These are phyloP conservation scores for Coemansia interrupta DNA, from an alignment of 192 early-diverging fungal genomes.

Conservation along the genomic window DNA sequence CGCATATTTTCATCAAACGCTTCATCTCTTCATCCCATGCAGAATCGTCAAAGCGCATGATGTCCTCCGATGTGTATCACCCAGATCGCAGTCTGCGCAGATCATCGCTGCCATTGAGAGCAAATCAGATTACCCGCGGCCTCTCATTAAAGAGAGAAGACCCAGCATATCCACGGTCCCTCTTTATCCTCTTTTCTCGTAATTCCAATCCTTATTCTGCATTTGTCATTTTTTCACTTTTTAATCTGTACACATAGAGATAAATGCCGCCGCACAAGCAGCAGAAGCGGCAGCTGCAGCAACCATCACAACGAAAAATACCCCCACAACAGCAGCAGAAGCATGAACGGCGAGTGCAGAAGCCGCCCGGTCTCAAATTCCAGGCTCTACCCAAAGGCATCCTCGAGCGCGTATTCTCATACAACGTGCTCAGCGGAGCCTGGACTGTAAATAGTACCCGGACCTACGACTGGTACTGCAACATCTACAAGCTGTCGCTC, in stretches of 20 bases:
- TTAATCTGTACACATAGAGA: neutral
- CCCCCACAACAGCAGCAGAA: no score
- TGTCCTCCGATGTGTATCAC: no score
- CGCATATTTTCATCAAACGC: no score
- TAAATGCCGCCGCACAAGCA: constrained; percentile 9
- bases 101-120: neutral
- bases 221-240: neutral
- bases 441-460: constrained; percentile 12
- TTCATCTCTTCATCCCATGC: no score
- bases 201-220: neutral
- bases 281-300: no score
- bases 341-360: no score
- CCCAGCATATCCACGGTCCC: neutral
- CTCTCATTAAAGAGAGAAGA: neutral
- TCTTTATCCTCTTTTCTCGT: neutral
- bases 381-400: constrained; percentile 36
- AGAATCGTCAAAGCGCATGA: no score
- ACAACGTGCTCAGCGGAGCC: no score
- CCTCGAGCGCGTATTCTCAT: constrained; percentile 19
- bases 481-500: constrained; percentile 10
- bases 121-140: neutral
- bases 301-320: no score
- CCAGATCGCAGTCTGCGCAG: neutral
- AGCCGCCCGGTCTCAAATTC: constrained; percentile 1
- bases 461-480: neutral